Conservation (phyloP, 352 stramenopile genomes). For the Phytophthora crassamura region DNA sequence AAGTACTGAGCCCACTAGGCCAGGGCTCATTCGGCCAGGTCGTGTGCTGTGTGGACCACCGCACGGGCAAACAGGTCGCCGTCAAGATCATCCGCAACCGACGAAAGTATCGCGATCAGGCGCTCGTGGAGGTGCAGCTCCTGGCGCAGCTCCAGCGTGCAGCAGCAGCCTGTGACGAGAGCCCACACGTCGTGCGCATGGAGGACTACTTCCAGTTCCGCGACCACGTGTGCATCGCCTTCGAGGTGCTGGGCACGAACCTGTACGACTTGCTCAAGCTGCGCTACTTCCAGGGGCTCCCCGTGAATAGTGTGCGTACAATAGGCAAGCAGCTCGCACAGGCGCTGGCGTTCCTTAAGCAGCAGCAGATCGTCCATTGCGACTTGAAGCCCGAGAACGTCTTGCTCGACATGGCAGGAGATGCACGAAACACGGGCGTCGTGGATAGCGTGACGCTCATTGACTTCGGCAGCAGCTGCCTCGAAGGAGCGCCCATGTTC, state of each 20-base stretch:
- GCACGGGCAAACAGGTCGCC: conserved; percentile 88
- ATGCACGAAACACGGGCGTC: conserved; percentile 10
- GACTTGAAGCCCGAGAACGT: conserved; percentile 99
- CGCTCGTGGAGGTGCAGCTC: conserved; percentile 96
- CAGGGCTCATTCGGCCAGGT: conserved; percentile 99
- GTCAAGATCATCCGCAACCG: conserved; percentile 99
- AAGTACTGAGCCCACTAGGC: conserved; percentile 94
- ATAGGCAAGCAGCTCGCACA: conserved; percentile 91
- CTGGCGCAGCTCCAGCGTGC: conserved; percentile 65
- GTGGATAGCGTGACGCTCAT: conserved; percentile 86
- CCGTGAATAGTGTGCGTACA: conserved; percentile 87
- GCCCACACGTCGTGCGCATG: conserved; percentile 90
- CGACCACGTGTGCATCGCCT: conserved; percentile 96
- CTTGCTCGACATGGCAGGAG: conserved; percentile 37
- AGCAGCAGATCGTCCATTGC: conserved; percentile 95
- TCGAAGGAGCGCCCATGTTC: conserved; percentile 90
- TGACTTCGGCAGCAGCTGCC: conserved; percentile 98
- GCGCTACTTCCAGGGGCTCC: conserved; percentile 95
- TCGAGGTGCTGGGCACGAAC: conserved; percentile 96
- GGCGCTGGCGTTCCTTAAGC: conserved; percentile 77
- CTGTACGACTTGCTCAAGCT: conserved; percentile 97
- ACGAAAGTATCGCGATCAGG: conserved; percentile 95
- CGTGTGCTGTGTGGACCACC: conserved; percentile 92
- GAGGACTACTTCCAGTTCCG: conserved; percentile 94
- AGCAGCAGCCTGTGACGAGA: conserved; percentile 28